A percentile compares a stretch with the other conserved stretches of the same genome.
phyloP scores from a whole-genome alignment of 1,139 yeast genomes.

The Yamadazyma membranifaciens region DNA sequence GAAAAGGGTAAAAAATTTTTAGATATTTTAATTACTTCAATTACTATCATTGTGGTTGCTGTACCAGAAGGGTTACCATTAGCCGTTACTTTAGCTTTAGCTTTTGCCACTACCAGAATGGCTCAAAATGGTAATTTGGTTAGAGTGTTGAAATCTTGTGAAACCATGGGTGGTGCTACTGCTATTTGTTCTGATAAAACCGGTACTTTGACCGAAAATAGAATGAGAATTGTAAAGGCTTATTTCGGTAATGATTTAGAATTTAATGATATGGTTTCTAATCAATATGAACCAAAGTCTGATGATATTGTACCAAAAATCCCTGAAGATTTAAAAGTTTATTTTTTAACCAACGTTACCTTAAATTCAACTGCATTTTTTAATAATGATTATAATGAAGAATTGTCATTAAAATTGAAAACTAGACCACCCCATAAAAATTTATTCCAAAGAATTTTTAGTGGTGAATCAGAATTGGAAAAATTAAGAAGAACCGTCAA shows the following conservation, averaged over 20 bases:
- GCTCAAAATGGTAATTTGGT: slow-evolving; percentile 94
- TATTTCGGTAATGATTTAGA: slow-evolving; percentile 48
- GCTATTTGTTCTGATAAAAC: slow-evolving; percentile 97
- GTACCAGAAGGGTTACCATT: slow-evolving; percentile 98
- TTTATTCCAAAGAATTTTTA: slow-evolving; percentile 19
- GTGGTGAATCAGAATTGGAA: slow-evolving; percentile 15
- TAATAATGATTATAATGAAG: slow-evolving; percentile 46
- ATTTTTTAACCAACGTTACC: slow-evolving; percentile 60
- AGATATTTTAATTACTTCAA: slow-evolving; percentile 84
- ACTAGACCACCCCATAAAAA: slow-evolving; percentile 30
- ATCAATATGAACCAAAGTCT: slow-evolving; percentile 26
- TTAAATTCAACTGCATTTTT: slow-evolving; percentile 91
- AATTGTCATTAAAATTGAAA: slow-evolving; percentile 27
- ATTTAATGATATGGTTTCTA: slow-evolving; percentile 43
- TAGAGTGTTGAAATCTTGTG: slow-evolving; percentile 91
- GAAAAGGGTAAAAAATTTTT: slow-evolving; percentile 82
- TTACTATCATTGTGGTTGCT: slow-evolving; percentile 93
- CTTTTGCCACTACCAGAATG: slow-evolving; percentile 98
- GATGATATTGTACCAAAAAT: slow-evolving; percentile 30
- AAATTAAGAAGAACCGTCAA: slow-evolving; percentile 20
- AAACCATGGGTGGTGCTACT: slow-evolving; percentile 98
- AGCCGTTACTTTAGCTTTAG: slow-evolving; percentile 93
- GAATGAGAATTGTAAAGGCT: slow-evolving; percentile 85
- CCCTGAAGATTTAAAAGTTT: slow-evolving; percentile 29
- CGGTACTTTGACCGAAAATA: slow-evolving; percentile 91